Base-by-base conservation (phyloP, 2,329 filamentous ascomycete genomes). In the Fusarium agapanthi region DNA sequence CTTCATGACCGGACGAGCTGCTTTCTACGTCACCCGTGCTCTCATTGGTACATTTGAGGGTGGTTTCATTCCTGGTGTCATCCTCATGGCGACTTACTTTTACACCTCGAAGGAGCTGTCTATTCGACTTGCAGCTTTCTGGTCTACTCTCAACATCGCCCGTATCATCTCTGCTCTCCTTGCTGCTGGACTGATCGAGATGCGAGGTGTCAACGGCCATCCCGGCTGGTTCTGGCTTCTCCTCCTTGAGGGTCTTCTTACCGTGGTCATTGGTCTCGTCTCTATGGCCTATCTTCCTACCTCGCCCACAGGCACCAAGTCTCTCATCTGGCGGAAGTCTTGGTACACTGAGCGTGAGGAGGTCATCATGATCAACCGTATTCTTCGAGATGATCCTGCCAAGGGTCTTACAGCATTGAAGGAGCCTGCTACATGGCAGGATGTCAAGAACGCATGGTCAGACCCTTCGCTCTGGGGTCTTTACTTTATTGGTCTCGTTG, bases 21-120 rank as follows among this genome's bases (percentile, higher is more conserved):
- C 81, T 10, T 90, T 88, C 76, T 84, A 88, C 58, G 78, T 84
- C 7, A 87, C 86, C 0, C 83, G 88, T 3, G 83, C 88, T 7
- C 74, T 89, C 20, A 85, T 90, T 22, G 88, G 88, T 1, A 76
- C 86, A 5, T 87, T 84, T 55, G 87, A 89, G 73, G 86, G 86
- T 18, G 88, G 88, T 7, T 90, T 89, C 72, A 89, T 90, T 57
- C 88, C 88, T 5, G 87, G 86, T 71, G 87, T 86, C 16, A 88
- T 92, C 55, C 83, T 92, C 4, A 93, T 92, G 78, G 84, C 92
- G 3, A 90, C 88, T 5, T 94, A 94, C 79, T 94, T 92, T 80
- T 94, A 93, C 82, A 93, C 88, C 7, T 88, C 88, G 3, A 86
- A 85, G 58, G 92, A 94, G 77, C 82, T 94, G 2, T 90, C 91